Conservation (phyloP, 1,284 basidiomycete species). For the Rhodotorula sp. region DNA sequence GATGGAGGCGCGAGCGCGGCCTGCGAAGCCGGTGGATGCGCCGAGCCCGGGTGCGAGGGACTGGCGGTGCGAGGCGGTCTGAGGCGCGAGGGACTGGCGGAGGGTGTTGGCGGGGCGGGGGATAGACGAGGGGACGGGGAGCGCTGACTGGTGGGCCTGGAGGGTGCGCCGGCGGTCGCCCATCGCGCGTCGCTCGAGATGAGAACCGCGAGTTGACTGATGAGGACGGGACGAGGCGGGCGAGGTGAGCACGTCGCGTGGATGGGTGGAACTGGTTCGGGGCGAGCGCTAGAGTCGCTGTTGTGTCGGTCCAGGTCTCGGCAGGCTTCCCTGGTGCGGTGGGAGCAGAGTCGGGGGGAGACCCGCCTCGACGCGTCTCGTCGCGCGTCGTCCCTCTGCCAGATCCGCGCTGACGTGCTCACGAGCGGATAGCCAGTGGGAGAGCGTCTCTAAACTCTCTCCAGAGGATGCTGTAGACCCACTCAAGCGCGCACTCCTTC, state of each 20-base stretch:
- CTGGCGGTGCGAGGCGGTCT: background rate
- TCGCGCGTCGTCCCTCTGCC: background rate
- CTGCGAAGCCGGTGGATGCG: background rate
- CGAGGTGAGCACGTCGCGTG: too few species aligned
- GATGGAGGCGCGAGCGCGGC: background rate
- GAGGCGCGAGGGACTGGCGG: constrained; percentile 24
- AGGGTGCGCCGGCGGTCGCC: constrained; percentile 33
- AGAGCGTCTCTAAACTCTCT: too few species aligned
- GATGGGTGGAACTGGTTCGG: background rate
- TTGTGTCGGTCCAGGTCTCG: too few species aligned
- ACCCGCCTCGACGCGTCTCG: background rate
- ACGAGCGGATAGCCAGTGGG: too few species aligned
- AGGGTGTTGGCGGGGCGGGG: constrained; percentile 24
- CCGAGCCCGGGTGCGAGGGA: background rate
- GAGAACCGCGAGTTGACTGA: constrained; percentile 17
- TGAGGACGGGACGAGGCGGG: background rate
- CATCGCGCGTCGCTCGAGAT: constrained; percentile 11
- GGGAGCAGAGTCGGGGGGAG: background rate
- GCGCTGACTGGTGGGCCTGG: background rate
- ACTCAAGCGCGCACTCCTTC: background rate
- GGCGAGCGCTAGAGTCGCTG: background rate
- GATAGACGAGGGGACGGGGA: constrained; percentile 33
- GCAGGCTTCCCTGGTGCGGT: too few species aligned
- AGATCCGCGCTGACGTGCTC: too few species aligned
- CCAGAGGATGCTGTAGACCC: too few species aligned